Evolutionary conservation across 2,329 filamentous ascomycete species (phyloP), one percentile per base, ranked within the genome.

Genomic region (Stachybotrys elegans): DNA sequence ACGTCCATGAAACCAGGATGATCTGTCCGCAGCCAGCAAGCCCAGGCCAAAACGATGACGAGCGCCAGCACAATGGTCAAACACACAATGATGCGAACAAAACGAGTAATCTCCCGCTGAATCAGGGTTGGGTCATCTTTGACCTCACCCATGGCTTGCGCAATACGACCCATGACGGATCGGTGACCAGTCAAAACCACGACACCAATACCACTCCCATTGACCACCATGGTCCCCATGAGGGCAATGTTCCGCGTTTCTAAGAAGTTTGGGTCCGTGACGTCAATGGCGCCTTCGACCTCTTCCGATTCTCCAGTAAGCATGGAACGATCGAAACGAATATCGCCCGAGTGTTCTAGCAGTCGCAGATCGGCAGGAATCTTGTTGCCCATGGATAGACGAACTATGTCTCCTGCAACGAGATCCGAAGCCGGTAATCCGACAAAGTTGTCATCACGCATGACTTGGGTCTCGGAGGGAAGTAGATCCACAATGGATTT

Each of bases 321-420:
- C 19, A 70, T 58, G 1, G 66, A 59, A 2, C 67, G 55, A 27
- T 71, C 68, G 43, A 71, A 71, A 2, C 66, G 64, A 32, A 70
- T 58, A 21, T 71, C 68, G 0, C 66, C 67, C 7, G 68, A 71
- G 44, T 66, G 63, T 6, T 52, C 57, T 3, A 70, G 46, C 23
- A 71, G 57, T n/a, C 71, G 66, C 22, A 74, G 47, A 50, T 75
- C 72, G 5, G 70, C 72, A 0, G 72, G 71, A 5, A 75, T 69
- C 7, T 71, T 73, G 54, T 73, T 68, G 5, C 71, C 72, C 2
- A 70, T 68, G 42, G 65, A 61, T 11, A 75, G 55, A 9, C 71
- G 62, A 6, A 75, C 63, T 19, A 75, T 55, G 44, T 75, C 72
- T 8, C 72, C 72, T 17, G 62, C 64, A 5, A 73, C 72, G 2